Conservation (phyloP, 2,329 filamentous ascomycete genomes). For the Fusarium incarnatum region DNA sequence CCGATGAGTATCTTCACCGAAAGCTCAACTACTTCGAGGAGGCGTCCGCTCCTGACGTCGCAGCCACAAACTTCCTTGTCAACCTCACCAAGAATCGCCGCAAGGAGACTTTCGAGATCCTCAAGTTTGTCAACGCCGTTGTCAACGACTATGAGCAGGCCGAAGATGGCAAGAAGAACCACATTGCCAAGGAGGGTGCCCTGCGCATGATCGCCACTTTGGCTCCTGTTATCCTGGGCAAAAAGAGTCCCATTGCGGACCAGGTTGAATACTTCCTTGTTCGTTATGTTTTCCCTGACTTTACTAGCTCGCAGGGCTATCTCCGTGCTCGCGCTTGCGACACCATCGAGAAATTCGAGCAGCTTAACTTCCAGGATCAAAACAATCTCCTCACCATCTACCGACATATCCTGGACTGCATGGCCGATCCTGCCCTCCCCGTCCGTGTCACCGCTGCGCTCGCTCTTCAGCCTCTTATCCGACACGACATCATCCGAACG, state of each 20-base stretch:
- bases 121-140: constrained; percentile 94
- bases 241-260: constrained; percentile 97
- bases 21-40: constrained; percentile 99
- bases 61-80: constrained; percentile 95
- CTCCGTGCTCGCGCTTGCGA: constrained; percentile 95
- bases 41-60: constrained; percentile 92
- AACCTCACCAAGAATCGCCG: constrained; percentile 93
- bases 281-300: constrained; percentile 97
- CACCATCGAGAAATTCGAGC: constrained; percentile 97
- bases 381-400: constrained; percentile 98
- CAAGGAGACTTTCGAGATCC: constrained; percentile 94
- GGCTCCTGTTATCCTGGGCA: constrained; percentile 92
- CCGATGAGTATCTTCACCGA: constrained; percentile 95
- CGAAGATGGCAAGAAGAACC: constrained; percentile 89
- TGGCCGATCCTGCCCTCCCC: constrained; percentile 93
- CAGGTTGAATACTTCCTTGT: constrained; percentile 99
- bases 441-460: constrained; percentile 95
- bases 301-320: constrained; percentile 91
- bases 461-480: constrained; percentile 92
- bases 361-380: constrained; percentile 94
- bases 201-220: constrained; percentile 97
- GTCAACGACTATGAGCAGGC: constrained; percentile 92
- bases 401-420: constrained; percentile 94
- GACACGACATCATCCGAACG: constrained; percentile 91
- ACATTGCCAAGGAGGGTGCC: constrained; percentile 95